Conservation (phyloP, 768 basidiomycete genomes). For the Strobilomyces confusus region DNA sequence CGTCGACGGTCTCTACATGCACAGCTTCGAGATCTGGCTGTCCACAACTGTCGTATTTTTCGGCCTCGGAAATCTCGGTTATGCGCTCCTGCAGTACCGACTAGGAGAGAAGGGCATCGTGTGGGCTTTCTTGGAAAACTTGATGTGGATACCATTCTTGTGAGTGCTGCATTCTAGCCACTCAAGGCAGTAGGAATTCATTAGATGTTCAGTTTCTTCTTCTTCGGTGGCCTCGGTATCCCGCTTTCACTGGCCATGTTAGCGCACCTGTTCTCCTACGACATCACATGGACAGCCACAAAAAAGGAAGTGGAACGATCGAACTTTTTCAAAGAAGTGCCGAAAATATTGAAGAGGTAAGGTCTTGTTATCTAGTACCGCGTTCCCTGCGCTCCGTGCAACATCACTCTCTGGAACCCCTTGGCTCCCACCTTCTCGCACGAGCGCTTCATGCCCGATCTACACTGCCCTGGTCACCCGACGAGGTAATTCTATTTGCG, state of each 20-base stretch:
- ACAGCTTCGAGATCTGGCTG: conserved; percentile 77
- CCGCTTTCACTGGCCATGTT: conserved; percentile 52
- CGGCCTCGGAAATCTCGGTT: conserved; percentile 68
- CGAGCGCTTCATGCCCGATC: background rate
- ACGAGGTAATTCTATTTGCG: conserved; percentile 1
- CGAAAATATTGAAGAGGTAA: conserved; percentile 60
- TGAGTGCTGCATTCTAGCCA: conserved; percentile 13
- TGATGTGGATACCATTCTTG: conserved; percentile 37
- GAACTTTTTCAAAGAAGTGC: conserved; percentile 90
- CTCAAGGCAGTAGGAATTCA: conserved; percentile 4
- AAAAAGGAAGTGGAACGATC: conserved; percentile 83
- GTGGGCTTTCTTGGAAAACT: conserved; percentile 24
- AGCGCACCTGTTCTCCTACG: conserved; percentile 55
- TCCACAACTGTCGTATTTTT: conserved; percentile 76
- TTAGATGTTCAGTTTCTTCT: conserved; percentile 37
- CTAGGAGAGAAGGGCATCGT: conserved; percentile 41
- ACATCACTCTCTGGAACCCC: background rate
- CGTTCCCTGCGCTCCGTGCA: background rate
- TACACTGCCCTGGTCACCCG: conserved; percentile 1
- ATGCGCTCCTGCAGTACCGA: conserved; percentile 69
- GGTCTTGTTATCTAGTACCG: conserved; percentile 1
- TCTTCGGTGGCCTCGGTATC: conserved; percentile 55
- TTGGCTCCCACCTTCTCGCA: background rate
- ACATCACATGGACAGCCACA: conserved; percentile 56
- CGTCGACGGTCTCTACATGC: conserved; percentile 74